Conservation (phyloP, 441 rosid species). For the Pelargonium australe region DNA sequence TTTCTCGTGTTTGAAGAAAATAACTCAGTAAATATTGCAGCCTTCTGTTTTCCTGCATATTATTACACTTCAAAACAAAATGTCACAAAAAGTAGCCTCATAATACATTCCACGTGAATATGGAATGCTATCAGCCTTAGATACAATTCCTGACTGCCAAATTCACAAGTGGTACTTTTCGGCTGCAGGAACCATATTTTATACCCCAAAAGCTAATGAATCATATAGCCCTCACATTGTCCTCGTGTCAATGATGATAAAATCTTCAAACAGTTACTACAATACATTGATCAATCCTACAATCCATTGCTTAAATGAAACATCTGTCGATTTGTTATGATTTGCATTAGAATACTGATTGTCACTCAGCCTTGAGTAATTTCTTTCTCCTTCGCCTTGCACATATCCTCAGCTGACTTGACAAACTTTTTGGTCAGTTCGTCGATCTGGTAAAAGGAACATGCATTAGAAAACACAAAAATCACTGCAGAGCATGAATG, state of each 20-base stretch:
- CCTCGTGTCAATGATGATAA: neutral
- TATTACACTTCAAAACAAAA: too few species aligned
- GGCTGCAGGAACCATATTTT: neutral
- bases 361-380: slow-evolving; percentile 47
- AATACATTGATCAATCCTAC: too few species aligned
- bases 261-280: neutral
- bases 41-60: too few species aligned
- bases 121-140: too few species aligned
- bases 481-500: neutral
- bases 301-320: neutral
- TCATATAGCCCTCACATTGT: neutral
- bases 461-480: slow-evolving; percentile 4
- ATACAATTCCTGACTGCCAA: too few species aligned
- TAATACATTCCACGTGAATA: too few species aligned
- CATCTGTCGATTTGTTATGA: neutral
- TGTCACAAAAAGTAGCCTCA: too few species aligned
- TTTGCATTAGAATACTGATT: neutral
- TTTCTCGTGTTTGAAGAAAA: neutral
- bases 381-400: slow-evolving; percentile 91
- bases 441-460: slow-evolving; percentile 46
- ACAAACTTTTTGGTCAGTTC: slow-evolving; percentile 72
- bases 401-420: slow-evolving; percentile 76
- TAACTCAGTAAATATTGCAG: too few species aligned
- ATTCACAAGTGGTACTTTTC: too few species aligned
- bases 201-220: neutral